Percentiles rank a stretch among this genome's conserved stretches.
These are phyloP conservation scores for Pythium brassicae DNA, from an alignment of 352 stramenopile genomes.

Conservation along the genomic window DNA sequence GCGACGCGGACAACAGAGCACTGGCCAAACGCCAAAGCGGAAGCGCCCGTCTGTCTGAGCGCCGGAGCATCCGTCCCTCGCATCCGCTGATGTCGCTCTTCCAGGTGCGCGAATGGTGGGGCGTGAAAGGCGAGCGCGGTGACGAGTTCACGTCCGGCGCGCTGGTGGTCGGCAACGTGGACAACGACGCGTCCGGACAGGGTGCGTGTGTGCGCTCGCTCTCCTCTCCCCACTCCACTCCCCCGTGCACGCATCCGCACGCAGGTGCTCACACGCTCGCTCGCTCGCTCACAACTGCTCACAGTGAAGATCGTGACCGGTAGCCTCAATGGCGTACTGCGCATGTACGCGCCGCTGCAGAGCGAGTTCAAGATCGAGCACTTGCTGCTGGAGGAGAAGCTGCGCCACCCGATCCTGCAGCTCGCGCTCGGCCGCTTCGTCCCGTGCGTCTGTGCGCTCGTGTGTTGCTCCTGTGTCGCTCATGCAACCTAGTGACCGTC, in stretches of 20 bases:
- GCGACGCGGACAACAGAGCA: no score
- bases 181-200: constrained; percentile 68
- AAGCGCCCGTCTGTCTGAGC: neutral
- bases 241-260: no score
- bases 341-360: constrained; percentile 78
- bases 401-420: constrained; percentile 85
- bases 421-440: constrained; percentile 82
- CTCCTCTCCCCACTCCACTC: neutral
- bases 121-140: constrained; percentile 51
- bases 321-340: constrained; percentile 80
- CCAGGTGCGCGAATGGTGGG: constrained; percentile 88
- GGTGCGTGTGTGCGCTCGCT: constrained; percentile 35
- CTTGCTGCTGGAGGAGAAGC: constrained; percentile 82
- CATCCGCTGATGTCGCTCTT: constrained; percentile 92
- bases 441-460: constrained; percentile 39
- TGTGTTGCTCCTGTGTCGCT: no score
- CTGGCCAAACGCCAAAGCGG: no score
- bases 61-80: no score
- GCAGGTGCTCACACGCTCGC: no score
- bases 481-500: no score
- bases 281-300: neutral
- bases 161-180: constrained; percentile 81
- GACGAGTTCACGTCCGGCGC: constrained; percentile 82
- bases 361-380: constrained; percentile 87
- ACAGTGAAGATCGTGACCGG: constrained; percentile 88